Base-by-base conservation (phyloP, 176 grass and related monocot species). In the Cenchrus americanus region DNA sequence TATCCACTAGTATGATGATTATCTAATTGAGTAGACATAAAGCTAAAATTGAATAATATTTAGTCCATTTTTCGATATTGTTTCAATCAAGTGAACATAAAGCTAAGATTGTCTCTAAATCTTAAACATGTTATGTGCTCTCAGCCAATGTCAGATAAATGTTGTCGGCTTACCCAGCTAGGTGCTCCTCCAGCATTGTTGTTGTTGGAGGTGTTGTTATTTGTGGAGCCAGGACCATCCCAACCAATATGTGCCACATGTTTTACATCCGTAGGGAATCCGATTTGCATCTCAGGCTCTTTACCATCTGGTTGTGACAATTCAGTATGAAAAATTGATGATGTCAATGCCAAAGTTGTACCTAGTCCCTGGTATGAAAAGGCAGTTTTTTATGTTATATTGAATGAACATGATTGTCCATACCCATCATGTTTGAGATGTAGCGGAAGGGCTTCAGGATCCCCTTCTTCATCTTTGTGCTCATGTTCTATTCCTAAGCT, bases 221-320 rank as follows among this genome's bases (percentile, higher is more conserved):
- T 84, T 3, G 64, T 17, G 40, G 61, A 62, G 18, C 73, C 87
- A 6, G 90, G 80, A 19, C 90, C 93, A 1, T 94, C 90, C 72
- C 85, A 91, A 77, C 96, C 96, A 5, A 98, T 98, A 76, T 98
- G 96, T 1, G 92, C 96, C 85, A 98, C 89, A 58, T 98, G 96
- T 74, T 93, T 95, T 54, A 98, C 93, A 71, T 98, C 93, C 24
- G 96, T 98, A 23, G 96, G 96, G 53, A 93, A 86, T 60, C 96
- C 96, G 14, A 98, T 98, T 84, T 93, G 82, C 76, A 98, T 49
- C 2, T 98, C 96, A 7, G 65, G 83, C 19, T 96, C 94, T 80
- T 98, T 95, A 4, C 80, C 71, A 80, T 91, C 90, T 92, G 75
- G 40, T 19, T 15, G 7, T 73, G 12, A 60, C 1, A 66, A 52